Conservation (phyloP, 176 grass and related monocot species). For the Echinochloa phyllopogon region DNA sequence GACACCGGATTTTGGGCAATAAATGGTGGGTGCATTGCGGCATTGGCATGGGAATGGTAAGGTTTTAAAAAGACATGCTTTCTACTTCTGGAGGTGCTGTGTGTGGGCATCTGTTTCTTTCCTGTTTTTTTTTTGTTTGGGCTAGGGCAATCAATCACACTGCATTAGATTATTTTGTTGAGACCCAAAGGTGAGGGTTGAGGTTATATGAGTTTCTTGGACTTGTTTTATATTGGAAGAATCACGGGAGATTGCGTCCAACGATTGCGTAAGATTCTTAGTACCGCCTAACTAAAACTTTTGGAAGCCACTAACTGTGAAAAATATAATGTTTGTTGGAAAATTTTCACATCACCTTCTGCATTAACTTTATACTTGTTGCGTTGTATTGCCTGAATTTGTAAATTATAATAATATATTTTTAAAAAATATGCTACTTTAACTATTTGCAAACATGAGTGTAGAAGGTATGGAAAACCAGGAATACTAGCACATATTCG, state of each 20-base stretch:
- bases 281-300: neutral
- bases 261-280: neutral
- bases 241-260: neutral
- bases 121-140: neutral
- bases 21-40: neutral
- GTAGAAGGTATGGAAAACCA: too few relatives aligned
- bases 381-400: neutral
- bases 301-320: neutral
- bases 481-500: neutral
- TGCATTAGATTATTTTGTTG: neutral
- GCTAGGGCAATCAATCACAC: neutral
- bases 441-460: neutral
- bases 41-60: neutral
- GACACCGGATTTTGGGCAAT: neutral
- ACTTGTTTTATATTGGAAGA: neutral
- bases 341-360: neutral
- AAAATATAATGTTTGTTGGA: neutral
- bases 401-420: neutral
- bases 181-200: neutral
- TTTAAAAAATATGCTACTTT: neutral
- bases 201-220: neutral
- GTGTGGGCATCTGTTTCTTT: neutral
- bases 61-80: neutral
- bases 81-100: conserved; percentile 10
- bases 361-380: neutral